phyloP scores from a whole-genome alignment of 176 grass and related monocot genomes.

The Rhynchospora pubera region DNA sequence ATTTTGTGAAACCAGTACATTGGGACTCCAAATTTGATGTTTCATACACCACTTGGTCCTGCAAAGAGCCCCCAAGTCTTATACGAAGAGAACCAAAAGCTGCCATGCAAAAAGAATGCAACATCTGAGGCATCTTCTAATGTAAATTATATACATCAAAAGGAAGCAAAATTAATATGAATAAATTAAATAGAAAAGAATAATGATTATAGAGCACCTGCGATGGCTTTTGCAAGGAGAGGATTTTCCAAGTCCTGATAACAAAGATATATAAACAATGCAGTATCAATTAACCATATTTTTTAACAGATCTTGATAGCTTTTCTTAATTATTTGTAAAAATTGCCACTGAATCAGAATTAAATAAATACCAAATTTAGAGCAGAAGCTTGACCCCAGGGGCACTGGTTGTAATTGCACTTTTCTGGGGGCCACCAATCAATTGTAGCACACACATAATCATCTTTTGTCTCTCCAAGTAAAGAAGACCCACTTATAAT shows the following conservation, averaged over 20 bases:
- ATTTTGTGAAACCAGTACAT: conserved; percentile 61
- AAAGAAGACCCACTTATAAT: conserved; percentile 53
- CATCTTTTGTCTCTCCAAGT: conserved; percentile 55
- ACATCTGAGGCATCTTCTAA: not conserved
- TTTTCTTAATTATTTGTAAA: not conserved
- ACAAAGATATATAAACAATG: conserved; percentile 14
- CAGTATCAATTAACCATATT: not conserved
- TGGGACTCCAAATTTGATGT: conserved; percentile 47
- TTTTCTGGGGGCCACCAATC: conserved; percentile 99
- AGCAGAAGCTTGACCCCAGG: too few relatives aligned
- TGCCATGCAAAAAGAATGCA: conserved; percentile 17
- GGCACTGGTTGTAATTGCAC: conserved; percentile 93
- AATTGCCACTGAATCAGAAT: not conserved
- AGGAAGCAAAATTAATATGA: conserved; percentile 4
- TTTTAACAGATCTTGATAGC: not conserved
- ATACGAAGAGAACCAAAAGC: conserved; percentile 73
- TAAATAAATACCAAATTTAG: conserved; percentile 37
- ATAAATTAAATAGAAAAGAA: not conserved
- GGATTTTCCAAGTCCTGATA: conserved; percentile 70
- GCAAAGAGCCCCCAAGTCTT: conserved; percentile 91
- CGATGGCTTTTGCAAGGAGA: conserved; percentile 65
- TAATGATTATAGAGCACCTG: conserved; percentile 35
- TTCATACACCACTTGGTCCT: conserved; percentile 91
- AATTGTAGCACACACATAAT: conserved; percentile 78
- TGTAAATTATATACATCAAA: conserved; percentile 15